Conservation (phyloP, 257 asterid species). For the Lycium ferocissimum region DNA sequence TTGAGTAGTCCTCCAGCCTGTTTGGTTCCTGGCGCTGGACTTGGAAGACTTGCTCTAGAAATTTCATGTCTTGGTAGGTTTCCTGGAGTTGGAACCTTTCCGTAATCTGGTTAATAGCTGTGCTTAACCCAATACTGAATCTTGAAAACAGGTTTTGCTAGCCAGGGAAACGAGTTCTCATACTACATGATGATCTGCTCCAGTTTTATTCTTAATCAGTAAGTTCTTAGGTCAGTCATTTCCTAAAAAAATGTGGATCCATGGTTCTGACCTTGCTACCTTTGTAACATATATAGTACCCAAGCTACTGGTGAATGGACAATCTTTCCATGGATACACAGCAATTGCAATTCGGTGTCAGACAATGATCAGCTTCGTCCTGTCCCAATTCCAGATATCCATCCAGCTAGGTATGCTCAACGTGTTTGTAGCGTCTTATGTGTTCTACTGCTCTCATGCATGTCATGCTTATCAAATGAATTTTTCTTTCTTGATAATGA, state of each 20-base stretch:
- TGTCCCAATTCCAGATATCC: constrained; percentile 85
- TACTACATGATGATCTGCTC: constrained; percentile 99
- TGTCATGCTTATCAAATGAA: neutral
- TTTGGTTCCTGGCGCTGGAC: constrained; percentile 99
- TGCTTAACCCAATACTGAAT: neutral
- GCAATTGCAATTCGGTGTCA: constrained; percentile 89
- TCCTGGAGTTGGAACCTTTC: constrained; percentile 5
- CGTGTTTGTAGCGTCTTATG: constrained; percentile 26
- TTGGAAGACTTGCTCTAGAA: constrained; percentile 96
- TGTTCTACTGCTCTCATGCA: neutral
- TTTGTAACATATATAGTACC: constrained; percentile 48
- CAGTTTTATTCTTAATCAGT: constrained; percentile 92
- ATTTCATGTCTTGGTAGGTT: constrained; percentile 86
- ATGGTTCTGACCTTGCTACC: constrained; percentile 38
- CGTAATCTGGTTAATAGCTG: neutral
- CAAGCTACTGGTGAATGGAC: constrained; percentile 86
- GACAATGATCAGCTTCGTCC: constrained; percentile 95
- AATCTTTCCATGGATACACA: constrained; percentile 96
- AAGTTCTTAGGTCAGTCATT: constrained; percentile 40
- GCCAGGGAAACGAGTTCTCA: constrained; percentile 98
- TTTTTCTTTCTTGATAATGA: neutral
- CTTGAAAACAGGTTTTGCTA: constrained; percentile 69
- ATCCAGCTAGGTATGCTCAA: constrained; percentile 84
- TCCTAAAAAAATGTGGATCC: constrained; percentile 15
- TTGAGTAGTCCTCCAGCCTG: constrained; percentile 83